Evolutionary conservation across 2,329 filamentous ascomycete genomes (phyloP).

Genomic region (Aspergillus fructus): DNA sequence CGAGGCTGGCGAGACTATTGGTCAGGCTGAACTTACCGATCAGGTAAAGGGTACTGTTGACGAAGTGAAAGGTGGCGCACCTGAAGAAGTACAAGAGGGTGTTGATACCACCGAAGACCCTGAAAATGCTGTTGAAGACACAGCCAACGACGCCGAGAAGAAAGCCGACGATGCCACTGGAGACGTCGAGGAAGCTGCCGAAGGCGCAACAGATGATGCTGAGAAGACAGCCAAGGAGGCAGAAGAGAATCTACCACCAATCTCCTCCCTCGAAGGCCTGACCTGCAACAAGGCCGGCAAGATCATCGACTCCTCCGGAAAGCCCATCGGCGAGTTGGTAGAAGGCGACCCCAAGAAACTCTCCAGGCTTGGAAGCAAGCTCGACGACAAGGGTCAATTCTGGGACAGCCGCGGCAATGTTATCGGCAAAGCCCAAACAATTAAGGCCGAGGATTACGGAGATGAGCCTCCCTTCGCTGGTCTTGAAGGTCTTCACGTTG

Average conservation of each 20-base stretch:
- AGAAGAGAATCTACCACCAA: slow-evolving; percentile 34
- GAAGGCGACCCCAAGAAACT: slow-evolving; percentile 66
- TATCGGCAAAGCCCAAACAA: slow-evolving; percentile 57
- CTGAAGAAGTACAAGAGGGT: neutral
- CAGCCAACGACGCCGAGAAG: slow-evolving; percentile 20
- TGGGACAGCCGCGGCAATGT: slow-evolving; percentile 64
- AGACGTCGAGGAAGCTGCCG: neutral
- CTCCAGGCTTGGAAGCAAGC: slow-evolving; percentile 35
- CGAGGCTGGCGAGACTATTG: slow-evolving; percentile 36
- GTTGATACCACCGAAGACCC: neutral
- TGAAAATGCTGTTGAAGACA: slow-evolving; percentile 27
- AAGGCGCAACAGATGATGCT: slow-evolving; percentile 13
- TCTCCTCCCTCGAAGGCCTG: slow-evolving; percentile 40
- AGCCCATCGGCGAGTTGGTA: slow-evolving; percentile 56
- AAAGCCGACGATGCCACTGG: neutral
- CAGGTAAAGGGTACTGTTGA: slow-evolving; percentile 25
- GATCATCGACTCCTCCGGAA: slow-evolving; percentile 44
- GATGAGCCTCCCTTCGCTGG: slow-evolving; percentile 49
- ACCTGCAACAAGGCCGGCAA: slow-evolving; percentile 46
- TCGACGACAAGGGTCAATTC: slow-evolving; percentile 63
- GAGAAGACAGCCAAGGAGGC: slow-evolving; percentile 20
- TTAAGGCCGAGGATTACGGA: slow-evolving; percentile 39
- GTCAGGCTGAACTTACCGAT: slow-evolving; percentile 34
- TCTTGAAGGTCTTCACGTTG: slow-evolving; percentile 56
- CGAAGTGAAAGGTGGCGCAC: slow-evolving; percentile 17